Percentiles rank a stretch among this genome's conserved stretches.
Evolutionary conservation across 768 basidiomycete genomes (phyloP).

Genomic region (Nidularia pulvinata): DNA sequence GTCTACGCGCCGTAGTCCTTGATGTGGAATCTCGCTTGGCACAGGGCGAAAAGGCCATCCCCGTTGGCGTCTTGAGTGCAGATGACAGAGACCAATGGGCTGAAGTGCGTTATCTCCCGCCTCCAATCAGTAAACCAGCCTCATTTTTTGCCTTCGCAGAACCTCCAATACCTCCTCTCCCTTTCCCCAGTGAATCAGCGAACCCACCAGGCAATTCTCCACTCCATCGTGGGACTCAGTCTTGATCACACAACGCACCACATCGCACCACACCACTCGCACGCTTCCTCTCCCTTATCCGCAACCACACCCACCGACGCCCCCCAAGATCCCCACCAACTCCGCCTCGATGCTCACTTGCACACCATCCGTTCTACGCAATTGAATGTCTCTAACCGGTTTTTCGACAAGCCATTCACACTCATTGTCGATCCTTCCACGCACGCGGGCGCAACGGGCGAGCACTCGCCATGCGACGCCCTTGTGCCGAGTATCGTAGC

Average conservation of each 20-base stretch:
- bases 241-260: constrained; percentile 74
- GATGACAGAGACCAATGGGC: constrained; percentile 87
- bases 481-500: constrained; percentile 85
- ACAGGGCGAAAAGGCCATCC: constrained; percentile 54
- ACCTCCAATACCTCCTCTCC: constrained; percentile 65
- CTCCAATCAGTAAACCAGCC: constrained; percentile 1
- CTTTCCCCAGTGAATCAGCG: constrained; percentile 64
- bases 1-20: constrained; percentile 39
- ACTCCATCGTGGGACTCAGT: constrained; percentile 78
- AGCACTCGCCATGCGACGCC: constrained; percentile 91
- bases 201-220: constrained; percentile 63
- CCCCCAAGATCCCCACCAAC: constrained; percentile 23
- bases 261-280: constrained; percentile 27
- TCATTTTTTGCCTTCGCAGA: constrained; percentile 44
- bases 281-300: constrained; percentile 9
- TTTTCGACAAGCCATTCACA: constrained; percentile 88
- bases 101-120: constrained; percentile 40
- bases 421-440: constrained; percentile 85
- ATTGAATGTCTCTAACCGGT: constrained; percentile 72
- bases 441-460: constrained; percentile 85
- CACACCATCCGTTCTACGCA: constrained; percentile 66
- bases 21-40: constrained; percentile 59
- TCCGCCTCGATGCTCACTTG: constrained; percentile 67
- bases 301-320: constrained; percentile 21
- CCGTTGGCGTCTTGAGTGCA: constrained; percentile 73